Evolutionary conservation across 495 filamentous ascomycete genomes (phyloP).

Genomic region (Filosporella fistucella): DNA sequence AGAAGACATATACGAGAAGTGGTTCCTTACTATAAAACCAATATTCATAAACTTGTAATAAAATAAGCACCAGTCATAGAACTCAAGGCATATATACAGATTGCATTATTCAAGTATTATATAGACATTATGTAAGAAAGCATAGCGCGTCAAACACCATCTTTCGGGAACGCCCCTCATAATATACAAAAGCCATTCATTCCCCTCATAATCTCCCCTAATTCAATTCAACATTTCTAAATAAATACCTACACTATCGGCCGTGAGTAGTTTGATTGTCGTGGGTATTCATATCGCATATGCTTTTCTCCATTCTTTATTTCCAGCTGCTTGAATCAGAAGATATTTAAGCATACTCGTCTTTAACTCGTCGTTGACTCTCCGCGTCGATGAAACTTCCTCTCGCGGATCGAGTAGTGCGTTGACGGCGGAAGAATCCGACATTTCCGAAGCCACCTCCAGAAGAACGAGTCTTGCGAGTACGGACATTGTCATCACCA

Average conservation of each 20-base stretch:
- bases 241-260: neutral
- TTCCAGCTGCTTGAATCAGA: neutral
- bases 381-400: slow-evolving; percentile 44
- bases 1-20: too few species aligned
- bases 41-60: too few species aligned
- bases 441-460: neutral
- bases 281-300: slow-evolving; percentile 4
- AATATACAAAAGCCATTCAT: slow-evolving; percentile 2
- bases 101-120: neutral
- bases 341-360: slow-evolving; percentile 56
- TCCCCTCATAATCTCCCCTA: neutral
- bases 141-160: slow-evolving; percentile 1
- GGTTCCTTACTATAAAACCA: too few species aligned
- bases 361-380: slow-evolving; percentile 54
- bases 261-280: neutral
- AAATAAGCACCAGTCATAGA: too few species aligned
- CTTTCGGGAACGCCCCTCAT: neutral
- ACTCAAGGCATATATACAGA: neutral
- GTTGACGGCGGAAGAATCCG: slow-evolving; percentile 26
- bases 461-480: neutral
- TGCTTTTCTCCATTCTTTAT: neutral
- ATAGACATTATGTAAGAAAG: neutral
- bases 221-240: neutral
- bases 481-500: slow-evolving; percentile 11
- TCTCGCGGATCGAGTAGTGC: slow-evolving; percentile 30